A percentile compares a stretch with the other conserved stretches of the same genome.
Evolutionary conservation across 2,329 filamentous ascomycete genomes (phyloP).

Genomic region (Acrocalymma vagum): DNA sequence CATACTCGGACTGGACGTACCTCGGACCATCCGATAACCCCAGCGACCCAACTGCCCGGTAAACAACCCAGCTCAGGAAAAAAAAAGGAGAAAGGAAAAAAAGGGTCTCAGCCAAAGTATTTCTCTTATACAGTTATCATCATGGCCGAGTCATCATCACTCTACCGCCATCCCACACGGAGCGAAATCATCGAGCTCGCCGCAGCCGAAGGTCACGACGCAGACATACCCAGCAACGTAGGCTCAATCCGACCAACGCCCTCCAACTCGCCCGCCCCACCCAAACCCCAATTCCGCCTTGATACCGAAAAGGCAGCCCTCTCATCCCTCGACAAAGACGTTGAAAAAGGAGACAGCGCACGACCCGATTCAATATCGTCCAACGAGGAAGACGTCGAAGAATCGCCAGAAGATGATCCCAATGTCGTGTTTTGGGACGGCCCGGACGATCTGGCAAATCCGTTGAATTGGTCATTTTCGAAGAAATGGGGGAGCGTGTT

Average conservation of each 20-base stretch:
- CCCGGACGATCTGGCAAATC: constrained; percentile 65
- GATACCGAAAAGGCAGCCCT: constrained; percentile 20
- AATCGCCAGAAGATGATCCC: constrained; percentile 44
- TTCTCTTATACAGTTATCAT: constrained; percentile 3
- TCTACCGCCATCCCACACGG: constrained; percentile 33
- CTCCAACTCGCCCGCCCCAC: constrained; percentile 18
- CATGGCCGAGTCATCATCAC: constrained; percentile 18
- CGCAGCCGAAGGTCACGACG: constrained; percentile 48
- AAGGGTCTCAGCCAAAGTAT: too few relatives aligned
- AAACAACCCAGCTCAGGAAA: too few relatives aligned
- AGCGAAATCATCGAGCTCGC: constrained; percentile 47
- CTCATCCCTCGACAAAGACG: constrained; percentile 27
- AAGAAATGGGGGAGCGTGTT: constrained; percentile 58
- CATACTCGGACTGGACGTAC: too few relatives aligned
- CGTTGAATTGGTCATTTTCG: constrained; percentile 64
- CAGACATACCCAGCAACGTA: constrained; percentile 46
- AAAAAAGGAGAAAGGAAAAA: neutral
- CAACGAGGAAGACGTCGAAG: constrained; percentile 20
- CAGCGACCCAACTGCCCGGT: too few relatives aligned
- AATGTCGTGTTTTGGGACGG: constrained; percentile 69
- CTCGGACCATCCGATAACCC: too few relatives aligned
- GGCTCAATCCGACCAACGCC: constrained; percentile 34
- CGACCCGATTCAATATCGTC: constrained; percentile 24
- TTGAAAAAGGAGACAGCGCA: constrained; percentile 39
- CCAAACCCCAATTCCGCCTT: constrained; percentile 4